These are phyloP conservation scores for Keithomyces neogunnii DNA, from an alignment of 2,329 filamentous ascomycete genomes.

Conservation along the genomic window DNA sequence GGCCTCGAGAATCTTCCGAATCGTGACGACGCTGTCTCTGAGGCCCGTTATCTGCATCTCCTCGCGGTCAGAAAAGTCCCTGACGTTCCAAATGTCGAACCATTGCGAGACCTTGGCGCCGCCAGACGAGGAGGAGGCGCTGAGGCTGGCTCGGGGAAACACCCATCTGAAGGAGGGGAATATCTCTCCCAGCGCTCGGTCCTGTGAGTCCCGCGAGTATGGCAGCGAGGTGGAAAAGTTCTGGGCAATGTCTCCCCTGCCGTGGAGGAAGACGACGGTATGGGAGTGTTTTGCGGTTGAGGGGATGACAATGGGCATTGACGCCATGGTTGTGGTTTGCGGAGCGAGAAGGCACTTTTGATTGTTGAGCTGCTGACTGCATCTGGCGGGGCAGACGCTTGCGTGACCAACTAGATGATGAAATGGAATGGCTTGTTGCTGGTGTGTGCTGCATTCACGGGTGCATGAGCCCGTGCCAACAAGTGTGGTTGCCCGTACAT, in stretches of 20 bases:
- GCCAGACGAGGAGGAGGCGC: constrained; percentile 15
- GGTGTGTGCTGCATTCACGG: not conserved
- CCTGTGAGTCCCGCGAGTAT: constrained; percentile 20
- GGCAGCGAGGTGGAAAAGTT: constrained; percentile 23
- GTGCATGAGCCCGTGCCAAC: too few relatives aligned
- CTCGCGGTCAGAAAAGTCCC: constrained; percentile 30
- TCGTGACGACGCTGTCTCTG: constrained; percentile 23
- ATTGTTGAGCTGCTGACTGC: not conserved
- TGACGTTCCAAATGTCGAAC: constrained; percentile 41
- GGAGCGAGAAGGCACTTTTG: not conserved
- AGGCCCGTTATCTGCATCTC: constrained; percentile 34
- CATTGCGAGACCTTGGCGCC: constrained; percentile 29
- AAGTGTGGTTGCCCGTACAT: too few relatives aligned
- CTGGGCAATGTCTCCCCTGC: constrained; percentile 31
- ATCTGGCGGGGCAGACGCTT: not conserved
- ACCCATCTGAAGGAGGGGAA: constrained; percentile 41
- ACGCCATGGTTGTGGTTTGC: constrained; percentile 2
- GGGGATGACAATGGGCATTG: constrained; percentile 7
- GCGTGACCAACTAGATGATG: not conserved
- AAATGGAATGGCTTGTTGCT: not conserved
- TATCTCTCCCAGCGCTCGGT: constrained; percentile 25
- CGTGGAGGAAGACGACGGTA: constrained; percentile 37
- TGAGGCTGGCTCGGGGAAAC: constrained; percentile 34
- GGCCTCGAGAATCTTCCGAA: constrained; percentile 22
- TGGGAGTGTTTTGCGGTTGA: constrained; percentile 24